Conservation (phyloP, 345 rosid genomes). For the Eutrema heterophyllum region DNA sequence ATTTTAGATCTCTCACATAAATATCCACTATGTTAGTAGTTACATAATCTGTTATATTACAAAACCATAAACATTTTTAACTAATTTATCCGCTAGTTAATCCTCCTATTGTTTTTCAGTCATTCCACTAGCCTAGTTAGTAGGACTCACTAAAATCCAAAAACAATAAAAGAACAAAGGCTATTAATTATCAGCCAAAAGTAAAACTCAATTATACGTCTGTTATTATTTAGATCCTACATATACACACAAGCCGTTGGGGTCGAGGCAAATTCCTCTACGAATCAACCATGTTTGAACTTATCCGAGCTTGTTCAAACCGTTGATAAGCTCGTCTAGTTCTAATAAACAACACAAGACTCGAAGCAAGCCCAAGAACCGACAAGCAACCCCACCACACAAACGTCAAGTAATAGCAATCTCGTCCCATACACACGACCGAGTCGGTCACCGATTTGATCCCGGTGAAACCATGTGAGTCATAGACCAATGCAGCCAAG, state of each 20-base stretch:
- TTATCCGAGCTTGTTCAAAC: slow-evolving; percentile 58
- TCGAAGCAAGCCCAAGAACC: slow-evolving; percentile 57
- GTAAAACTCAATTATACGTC: neutral
- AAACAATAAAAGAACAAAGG: no score
- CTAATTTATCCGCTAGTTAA: no score
- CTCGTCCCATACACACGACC: slow-evolving; percentile 70
- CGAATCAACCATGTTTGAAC: slow-evolving; percentile 17
- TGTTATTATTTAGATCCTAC: slow-evolving; percentile 3
- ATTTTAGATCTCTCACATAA: neutral
- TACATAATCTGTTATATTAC: no score
- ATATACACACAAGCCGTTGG: neutral
- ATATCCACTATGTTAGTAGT: no score
- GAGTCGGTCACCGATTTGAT: slow-evolving; percentile 10
- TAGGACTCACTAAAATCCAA: no score
- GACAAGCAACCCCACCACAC: slow-evolving; percentile 89
- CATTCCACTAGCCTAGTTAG: no score
- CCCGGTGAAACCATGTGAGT: slow-evolving; percentile 37
- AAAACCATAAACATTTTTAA: no score
- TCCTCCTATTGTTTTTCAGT: no score
- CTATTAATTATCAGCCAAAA: neutral
- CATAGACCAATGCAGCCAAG: slow-evolving; percentile 80
- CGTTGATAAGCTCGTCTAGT: slow-evolving; percentile 77
- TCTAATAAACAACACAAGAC: slow-evolving; percentile 67
- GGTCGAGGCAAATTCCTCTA: neutral
- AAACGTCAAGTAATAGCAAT: slow-evolving; percentile 77